These are phyloP conservation scores for Populus tomentosa DNA, from an alignment of 441 rosid species.

Conservation along the genomic window DNA sequence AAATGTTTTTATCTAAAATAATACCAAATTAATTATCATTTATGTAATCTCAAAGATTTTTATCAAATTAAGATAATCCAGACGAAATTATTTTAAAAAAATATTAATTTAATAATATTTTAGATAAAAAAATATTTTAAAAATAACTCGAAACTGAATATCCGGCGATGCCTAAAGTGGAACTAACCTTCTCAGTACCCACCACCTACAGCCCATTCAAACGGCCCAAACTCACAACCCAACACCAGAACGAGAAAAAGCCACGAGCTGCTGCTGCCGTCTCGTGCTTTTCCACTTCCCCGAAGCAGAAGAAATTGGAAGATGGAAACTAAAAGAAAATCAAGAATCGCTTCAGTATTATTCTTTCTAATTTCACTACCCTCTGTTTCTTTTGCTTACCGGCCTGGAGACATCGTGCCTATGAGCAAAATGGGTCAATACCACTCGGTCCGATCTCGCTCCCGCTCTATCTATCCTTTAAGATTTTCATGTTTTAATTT, in stretches of 20 bases:
- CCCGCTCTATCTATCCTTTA: not conserved
- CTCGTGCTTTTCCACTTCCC: not conserved
- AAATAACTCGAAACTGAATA: too few relatives aligned
- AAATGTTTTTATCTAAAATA: too few relatives aligned
- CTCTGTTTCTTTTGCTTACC: slow-evolving; percentile 53
- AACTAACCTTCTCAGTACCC: not conserved
- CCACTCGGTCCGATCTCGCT: slow-evolving; percentile 58
- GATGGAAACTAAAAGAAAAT: slow-evolving; percentile 17
- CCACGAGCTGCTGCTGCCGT: not conserved
- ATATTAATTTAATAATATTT: too few relatives aligned
- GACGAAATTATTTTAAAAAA: too few relatives aligned
- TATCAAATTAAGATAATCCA: too few relatives aligned
- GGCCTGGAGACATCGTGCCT: slow-evolving; percentile 89
- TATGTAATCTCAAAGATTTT: too few relatives aligned
- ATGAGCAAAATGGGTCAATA: slow-evolving; percentile 98
- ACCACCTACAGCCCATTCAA: not conserved
- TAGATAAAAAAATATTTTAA: too few relatives aligned
- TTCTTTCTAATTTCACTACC: slow-evolving; percentile 29
- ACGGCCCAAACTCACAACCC: not conserved
- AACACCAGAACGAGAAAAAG: not conserved
- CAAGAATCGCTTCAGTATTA: slow-evolving; percentile 7
- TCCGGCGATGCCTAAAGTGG: not conserved
- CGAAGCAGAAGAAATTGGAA: slow-evolving; percentile 10
- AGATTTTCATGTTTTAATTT: not conserved
- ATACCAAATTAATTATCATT: too few relatives aligned